Evolutionary conservation across 2,329 filamentous ascomycete species (phyloP), one percentile per base, ranked within the genome.

Genomic region (Xylariaceae sp.): DNA sequence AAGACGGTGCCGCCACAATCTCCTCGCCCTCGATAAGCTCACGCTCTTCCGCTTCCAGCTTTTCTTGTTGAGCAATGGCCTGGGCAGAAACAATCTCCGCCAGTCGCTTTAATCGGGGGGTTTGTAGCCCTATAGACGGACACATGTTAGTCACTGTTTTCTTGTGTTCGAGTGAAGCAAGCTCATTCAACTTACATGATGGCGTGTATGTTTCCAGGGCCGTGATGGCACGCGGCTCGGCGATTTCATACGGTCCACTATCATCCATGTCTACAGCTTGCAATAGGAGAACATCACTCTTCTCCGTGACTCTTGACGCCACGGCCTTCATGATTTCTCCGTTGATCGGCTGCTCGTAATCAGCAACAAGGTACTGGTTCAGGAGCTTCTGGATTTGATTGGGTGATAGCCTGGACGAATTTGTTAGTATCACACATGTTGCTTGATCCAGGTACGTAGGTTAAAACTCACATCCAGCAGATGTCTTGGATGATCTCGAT

Each of bases 401-500:
- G 55, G 94, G 94, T 1, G 93, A 97, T 56, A 99, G 84, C 90
- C 90, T 94, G 62, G 13, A 30, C 39, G 23, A 52, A 51, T 3
- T 23, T 30, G 56, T 68, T 61, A 72, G 62, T 42, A 44, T 62
- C 37, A 55, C 18, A 7, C 7, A 10, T 17, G 8, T 6, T 6
- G 4, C 45, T 67, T 37, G 66, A 60, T 34, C 34, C 15, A 11
- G 3, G n/a, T 3, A 60, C 23, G 35, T 15, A 11, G 3, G n/a
- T 3, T 2, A 2, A 15, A 13, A 84, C 90, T 86, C 78, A 95
- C 93, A 97, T 97, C 93, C 93, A 97, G 83, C 94, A 99, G 70
- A 99, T 99, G 74, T 99, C 94, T 79, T 99, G 94, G 71, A 99
- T 99, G 70, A 99, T 99, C 77, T 99, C 94, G 70, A 99, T 99